Conservation (phyloP, 257 asterid species). For the Phtheirospermum japonicum region DNA sequence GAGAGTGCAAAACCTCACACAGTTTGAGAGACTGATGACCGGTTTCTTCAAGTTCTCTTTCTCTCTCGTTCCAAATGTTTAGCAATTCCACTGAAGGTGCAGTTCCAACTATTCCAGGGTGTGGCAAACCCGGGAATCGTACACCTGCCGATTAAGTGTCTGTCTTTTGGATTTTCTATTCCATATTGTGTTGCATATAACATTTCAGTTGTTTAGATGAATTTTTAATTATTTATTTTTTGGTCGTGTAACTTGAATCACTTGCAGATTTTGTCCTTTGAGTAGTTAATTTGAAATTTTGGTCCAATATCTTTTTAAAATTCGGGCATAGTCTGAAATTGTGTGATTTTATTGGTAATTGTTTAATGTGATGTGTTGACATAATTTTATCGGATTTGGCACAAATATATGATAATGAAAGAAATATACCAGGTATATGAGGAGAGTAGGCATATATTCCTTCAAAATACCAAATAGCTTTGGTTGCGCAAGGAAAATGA, state of each 20-base stretch:
- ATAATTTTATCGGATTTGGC: no score
- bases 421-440: conserved; percentile 75
- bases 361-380: no score
- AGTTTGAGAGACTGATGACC: conserved; percentile 62
- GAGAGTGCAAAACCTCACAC: conserved; percentile 84
- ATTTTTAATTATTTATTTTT: no score
- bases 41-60: conserved; percentile 61
- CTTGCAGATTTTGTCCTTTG: no score
- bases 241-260: no score
- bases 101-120: conserved; percentile 93
- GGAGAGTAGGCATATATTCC: conserved; percentile 96
- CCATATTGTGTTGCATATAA: no score
- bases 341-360: no score
- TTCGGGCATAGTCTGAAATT: no score
- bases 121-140: conserved; percentile 86
- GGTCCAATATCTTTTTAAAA: no score
- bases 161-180: neutral
- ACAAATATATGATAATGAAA: neutral
- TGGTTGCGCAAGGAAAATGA: conserved; percentile 82
- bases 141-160: conserved; percentile 47
- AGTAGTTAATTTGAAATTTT: no score
- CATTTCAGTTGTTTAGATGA: no score
- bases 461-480: conserved; percentile 94
- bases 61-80: conserved; percentile 81
- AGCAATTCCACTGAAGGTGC: conserved; percentile 89